A percentile compares a stretch with the other conserved stretches of the same genome.
Evolutionary conservation across 164 flowering plant genomes (phyloP).

Genomic region (Stephania cephalantha): DNA sequence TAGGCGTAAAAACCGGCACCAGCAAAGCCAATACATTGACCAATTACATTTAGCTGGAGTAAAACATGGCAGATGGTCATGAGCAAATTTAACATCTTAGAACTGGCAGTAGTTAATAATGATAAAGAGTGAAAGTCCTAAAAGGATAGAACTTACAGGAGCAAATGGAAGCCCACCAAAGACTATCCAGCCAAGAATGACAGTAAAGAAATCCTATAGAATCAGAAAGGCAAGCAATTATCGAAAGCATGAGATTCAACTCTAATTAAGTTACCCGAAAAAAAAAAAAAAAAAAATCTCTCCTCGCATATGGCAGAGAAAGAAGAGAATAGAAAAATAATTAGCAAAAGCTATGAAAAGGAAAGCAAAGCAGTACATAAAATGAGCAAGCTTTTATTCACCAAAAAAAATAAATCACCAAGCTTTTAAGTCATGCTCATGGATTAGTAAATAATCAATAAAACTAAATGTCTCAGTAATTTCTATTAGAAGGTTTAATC

Average conservation of each 20-base stretch:
- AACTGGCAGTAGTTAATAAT: neutral
- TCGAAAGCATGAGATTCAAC: neutral
- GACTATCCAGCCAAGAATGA: conserved; percentile 79
- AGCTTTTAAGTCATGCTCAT: neutral
- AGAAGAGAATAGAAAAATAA: neutral
- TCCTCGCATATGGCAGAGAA: neutral
- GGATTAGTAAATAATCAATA: no score
- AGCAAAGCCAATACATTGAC: conserved; percentile 75
- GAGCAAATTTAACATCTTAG: neutral
- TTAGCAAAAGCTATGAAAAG: neutral
- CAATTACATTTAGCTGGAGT: conserved; percentile 67
- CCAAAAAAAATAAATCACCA: no score
- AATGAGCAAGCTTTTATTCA: neutral
- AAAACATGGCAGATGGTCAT: conserved; percentile 8
- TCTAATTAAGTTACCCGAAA: no score
- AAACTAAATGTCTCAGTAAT: no score
- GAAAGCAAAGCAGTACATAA: no score
- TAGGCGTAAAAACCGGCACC: conserved; percentile 88
- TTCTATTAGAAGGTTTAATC: no score
- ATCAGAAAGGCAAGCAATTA: neutral
- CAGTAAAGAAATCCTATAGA: conserved; percentile 75
- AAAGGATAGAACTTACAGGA: conserved; percentile 40
- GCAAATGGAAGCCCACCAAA: conserved; percentile 99
- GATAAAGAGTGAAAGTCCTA: neutral
- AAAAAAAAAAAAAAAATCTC: neutral